Percentiles rank a stretch among this genome's conserved stretches.
These are phyloP conservation scores for Cochlearia excelsa DNA, from an alignment of 345 rosid genomes.

Conservation along the genomic window DNA sequence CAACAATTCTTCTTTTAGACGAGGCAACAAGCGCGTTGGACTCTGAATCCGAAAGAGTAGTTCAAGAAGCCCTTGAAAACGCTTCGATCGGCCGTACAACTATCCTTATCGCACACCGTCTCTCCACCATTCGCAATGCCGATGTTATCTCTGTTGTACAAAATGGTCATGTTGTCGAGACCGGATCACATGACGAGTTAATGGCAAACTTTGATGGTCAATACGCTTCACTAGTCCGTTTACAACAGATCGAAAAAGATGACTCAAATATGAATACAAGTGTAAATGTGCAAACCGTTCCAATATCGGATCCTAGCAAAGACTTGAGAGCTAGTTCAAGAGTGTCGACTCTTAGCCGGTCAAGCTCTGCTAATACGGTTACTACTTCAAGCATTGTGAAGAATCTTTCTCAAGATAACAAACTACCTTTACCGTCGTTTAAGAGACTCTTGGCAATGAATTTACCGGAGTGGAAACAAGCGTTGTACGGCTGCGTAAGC, in stretches of 20 bases:
- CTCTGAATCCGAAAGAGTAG: slow-evolving; percentile 79
- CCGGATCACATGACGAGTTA: slow-evolving; percentile 70
- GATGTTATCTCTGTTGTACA: slow-evolving; percentile 75
- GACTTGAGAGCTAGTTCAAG: slow-evolving; percentile 40
- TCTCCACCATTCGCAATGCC: slow-evolving; percentile 81
- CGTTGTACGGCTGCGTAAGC: slow-evolving; percentile 42
- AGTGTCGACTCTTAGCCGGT: slow-evolving; percentile 20
- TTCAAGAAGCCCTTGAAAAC: slow-evolving; percentile 86
- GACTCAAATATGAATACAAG: slow-evolving; percentile 6
- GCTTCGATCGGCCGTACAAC: slow-evolving; percentile 77
- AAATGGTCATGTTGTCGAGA: slow-evolving; percentile 73
- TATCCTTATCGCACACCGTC: slow-evolving; percentile 78
- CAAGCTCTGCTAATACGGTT: slow-evolving; percentile 41
- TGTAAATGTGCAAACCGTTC: slow-evolving; percentile 30
- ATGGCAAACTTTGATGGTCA: slow-evolving; percentile 62
- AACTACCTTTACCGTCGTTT: slow-evolving; percentile 47
- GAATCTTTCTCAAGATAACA: slow-evolving; percentile 4
- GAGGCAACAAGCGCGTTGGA: slow-evolving; percentile 96
- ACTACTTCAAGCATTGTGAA: slow-evolving; percentile 15
- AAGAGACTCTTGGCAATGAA: slow-evolving; percentile 52
- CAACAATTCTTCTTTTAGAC: slow-evolving; percentile 63
- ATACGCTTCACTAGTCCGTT: slow-evolving; percentile 61
- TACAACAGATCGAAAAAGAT: slow-evolving; percentile 45
- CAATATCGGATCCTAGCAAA: slow-evolving; percentile 9
- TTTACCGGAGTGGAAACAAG: slow-evolving; percentile 67